These are phyloP conservation scores for Triangularia setosa DNA, from an alignment of 2,329 filamentous ascomycete species.

Conservation along the genomic window DNA sequence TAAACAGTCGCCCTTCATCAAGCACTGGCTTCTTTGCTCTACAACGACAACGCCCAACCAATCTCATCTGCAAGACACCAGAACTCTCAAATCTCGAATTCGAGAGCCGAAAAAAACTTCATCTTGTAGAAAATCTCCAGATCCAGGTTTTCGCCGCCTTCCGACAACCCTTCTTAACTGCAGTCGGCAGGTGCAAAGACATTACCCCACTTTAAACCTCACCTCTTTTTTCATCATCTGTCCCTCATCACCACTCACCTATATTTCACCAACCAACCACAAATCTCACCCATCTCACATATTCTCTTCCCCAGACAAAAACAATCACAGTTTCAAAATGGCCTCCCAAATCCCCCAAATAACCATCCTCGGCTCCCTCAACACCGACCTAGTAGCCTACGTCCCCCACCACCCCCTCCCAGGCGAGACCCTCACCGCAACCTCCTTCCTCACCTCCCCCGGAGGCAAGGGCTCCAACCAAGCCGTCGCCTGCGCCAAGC, in stretches of 20 bases:
- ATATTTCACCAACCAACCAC: neutral
- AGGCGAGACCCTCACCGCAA: conserved; percentile 83
- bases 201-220: neutral
- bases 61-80: neutral
- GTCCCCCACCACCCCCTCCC: conserved; percentile 77
- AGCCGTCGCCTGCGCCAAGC: conserved; percentile 80
- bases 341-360: conserved; percentile 47
- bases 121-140: neutral
- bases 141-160: neutral
- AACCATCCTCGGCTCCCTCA: conserved; percentile 86
- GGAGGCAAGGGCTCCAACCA: conserved; percentile 97
- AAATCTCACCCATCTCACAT: neutral
- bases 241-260: neutral
- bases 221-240: neutral
- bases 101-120: neutral
- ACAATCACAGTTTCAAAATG: conserved; percentile 10
- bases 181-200: neutral
- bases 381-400: conserved; percentile 87
- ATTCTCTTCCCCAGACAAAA: neutral
- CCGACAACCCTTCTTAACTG: neutral
- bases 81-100: neutral
- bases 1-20: neutral
- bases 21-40: neutral
- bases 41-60: neutral
- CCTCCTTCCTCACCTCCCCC: conserved; percentile 71